Base-by-base conservation (phyloP, 148 eudicot species). In the Suaeda aralocaspica region DNA sequence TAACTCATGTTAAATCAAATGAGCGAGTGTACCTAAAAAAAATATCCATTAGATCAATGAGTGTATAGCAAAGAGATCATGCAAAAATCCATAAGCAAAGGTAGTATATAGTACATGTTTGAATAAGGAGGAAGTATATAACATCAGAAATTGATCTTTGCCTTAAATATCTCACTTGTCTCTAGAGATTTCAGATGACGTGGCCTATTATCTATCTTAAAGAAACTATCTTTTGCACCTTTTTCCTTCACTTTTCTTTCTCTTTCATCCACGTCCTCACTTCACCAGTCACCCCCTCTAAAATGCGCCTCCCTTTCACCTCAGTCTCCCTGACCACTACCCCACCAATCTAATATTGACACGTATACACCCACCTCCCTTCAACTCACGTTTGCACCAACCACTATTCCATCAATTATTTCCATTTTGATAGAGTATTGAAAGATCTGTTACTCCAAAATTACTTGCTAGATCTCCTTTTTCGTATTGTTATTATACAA, bases 181-280 rank as follows among this genome's bases (percentile, higher is more conserved):
- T 36, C 12, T 6, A 39, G n/a, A 82, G 86, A 87, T 83, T 52
- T 77, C 9, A 1, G 0, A 72, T 81, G 87, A 85, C 89, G 87
- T 87, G 91, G 84, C 89, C 76, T 1, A 25, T 64, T 71, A 41
- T 72, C 79, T 66, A 79, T 83, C 88, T 68, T 81, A 25, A 75
- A 77, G 19, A 50, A 69, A 76, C 68, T 71, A 84, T 84, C 87
- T 56, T 59, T 66, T 61, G 12, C 75, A 25, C 69, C 60, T 73
- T 76, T 69, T 69, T 33, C 69, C 39, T 36, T 36, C 75, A 34
- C 78, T 66, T 61, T 60, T 61, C 64, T 42, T 42, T 64, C 49
- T 36, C 51, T 39, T 49, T 41, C 48, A 28, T 36, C 65, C 79
- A 71, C 81, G 81, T 73, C 78, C 16, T 42, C 71, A 28, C 0